phyloP scores from a whole-genome alignment of 371 early-diverging fungal genomes.

The Mucor irregularis region DNA sequence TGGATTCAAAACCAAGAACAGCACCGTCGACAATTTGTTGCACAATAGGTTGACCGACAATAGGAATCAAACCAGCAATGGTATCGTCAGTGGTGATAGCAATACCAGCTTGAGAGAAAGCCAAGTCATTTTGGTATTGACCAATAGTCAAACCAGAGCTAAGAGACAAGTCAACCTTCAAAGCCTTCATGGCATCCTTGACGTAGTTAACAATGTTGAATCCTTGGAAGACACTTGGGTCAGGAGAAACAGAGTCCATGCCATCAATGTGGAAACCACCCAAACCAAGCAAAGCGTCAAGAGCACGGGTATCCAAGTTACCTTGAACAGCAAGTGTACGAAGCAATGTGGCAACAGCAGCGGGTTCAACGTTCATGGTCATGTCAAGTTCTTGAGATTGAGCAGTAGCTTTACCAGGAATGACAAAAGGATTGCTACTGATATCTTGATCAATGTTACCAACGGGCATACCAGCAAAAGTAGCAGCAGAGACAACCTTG shows the following conservation, averaged over 20 bases:
- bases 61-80: constrained; percentile 50
- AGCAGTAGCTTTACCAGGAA: constrained; percentile 37
- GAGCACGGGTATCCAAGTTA: constrained; percentile 43
- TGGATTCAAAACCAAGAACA: constrained; percentile 48
- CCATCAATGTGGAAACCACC: constrained; percentile 47
- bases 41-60: constrained; percentile 62
- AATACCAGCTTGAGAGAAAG: constrained; percentile 55
- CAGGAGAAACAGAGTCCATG: constrained; percentile 37
- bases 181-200: constrained; percentile 53
- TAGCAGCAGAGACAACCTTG: constrained; percentile 50
- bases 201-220: constrained; percentile 54
- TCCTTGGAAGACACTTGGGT: constrained; percentile 37
- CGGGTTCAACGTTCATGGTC: constrained; percentile 48
- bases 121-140: constrained; percentile 47
- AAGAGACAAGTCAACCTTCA: constrained; percentile 54
- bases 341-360: constrained; percentile 44
- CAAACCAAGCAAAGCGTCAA: constrained; percentile 55
- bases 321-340: constrained; percentile 50
- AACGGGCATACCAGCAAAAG: constrained; percentile 50
- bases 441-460: constrained; percentile 57
- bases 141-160: constrained; percentile 53
- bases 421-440: constrained; percentile 41
- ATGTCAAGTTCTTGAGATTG: constrained; percentile 35
- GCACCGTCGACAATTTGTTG: constrained; percentile 56
- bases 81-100: constrained; percentile 44